phyloP scores from a whole-genome alignment of 768 basidiomycete species.

The Amanita polypyramis region DNA sequence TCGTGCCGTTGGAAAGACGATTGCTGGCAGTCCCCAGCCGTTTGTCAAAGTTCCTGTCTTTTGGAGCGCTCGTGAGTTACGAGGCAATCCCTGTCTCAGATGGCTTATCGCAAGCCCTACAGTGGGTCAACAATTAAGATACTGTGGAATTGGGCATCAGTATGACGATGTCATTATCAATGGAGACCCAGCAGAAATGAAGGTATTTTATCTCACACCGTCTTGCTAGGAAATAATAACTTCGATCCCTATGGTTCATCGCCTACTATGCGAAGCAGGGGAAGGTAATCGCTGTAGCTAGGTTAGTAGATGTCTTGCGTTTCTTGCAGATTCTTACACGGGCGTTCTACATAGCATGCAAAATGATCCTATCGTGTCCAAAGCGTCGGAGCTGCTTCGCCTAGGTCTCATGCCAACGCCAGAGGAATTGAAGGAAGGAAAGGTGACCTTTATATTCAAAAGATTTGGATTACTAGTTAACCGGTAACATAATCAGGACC shows the following conservation, averaged over 20 bases:
- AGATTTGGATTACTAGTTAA: conserved; percentile 1
- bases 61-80: conserved; percentile 75
- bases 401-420: conserved; percentile 73
- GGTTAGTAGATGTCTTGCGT: conserved; percentile 20
- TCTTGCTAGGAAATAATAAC: neutral
- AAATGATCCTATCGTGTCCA: conserved; percentile 70
- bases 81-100: neutral
- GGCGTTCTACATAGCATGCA: conserved; percentile 45
- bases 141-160: conserved; percentile 62
- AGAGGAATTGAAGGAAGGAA: conserved; percentile 63
- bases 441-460: conserved; percentile 31
- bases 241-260: conserved; percentile 41
- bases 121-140: conserved; percentile 84
- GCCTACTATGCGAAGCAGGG: conserved; percentile 66
- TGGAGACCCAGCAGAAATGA: conserved; percentile 66
- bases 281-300: conserved; percentile 58
- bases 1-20: conserved; percentile 70
- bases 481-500: conserved; percentile 19
- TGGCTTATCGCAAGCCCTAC: conserved; percentile 1
- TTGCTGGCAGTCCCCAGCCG: conserved; percentile 53
- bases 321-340: neutral
- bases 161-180: conserved; percentile 74
- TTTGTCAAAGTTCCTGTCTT: conserved; percentile 78
- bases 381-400: conserved; percentile 69
- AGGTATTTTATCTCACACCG: conserved; percentile 32